A percentile compares a stretch with the other conserved stretches of the same genome.
Evolutionary conservation across 2,329 filamentous ascomycete species (phyloP).

Genomic region (Exophiala aquamarina): DNA sequence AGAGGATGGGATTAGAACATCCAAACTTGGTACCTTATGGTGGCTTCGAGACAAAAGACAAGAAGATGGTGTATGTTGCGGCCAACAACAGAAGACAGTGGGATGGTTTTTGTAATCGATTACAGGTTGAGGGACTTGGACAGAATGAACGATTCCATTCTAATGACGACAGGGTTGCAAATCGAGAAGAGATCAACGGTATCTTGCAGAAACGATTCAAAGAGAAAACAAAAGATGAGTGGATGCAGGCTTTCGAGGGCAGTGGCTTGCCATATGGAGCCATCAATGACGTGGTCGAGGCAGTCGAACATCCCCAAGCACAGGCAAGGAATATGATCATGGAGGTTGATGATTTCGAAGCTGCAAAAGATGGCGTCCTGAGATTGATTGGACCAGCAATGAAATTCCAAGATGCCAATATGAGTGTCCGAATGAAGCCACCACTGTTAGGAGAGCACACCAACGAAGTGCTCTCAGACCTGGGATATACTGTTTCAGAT

Average conservation of each 20-base stretch:
- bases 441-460: conserved; percentile 26
- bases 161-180: conserved; percentile 25
- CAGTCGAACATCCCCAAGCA: conserved; percentile 24
- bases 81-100: conserved; percentile 28
- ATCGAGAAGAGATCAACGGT: conserved; percentile 22
- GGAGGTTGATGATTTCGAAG: conserved; percentile 21
- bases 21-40: conserved; percentile 27
- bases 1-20: conserved; percentile 23
- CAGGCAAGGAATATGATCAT: conserved; percentile 25
- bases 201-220: conserved; percentile 20
- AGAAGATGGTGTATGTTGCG: conserved; percentile 24
- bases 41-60: conserved; percentile 21
- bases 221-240: conserved; percentile 22
- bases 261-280: conserved; percentile 27
- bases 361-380: conserved; percentile 24
- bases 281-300: conserved; percentile 27
- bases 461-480: conserved; percentile 17
- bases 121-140: conserved; percentile 16
- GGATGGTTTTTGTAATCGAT: conserved; percentile 22
- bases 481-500: conserved; percentile 21
- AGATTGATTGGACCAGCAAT: conserved; percentile 25
- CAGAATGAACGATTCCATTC: conserved; percentile 21
- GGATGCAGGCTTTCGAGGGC: conserved; percentile 23
- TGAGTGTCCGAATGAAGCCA: conserved; percentile 22
- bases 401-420: conserved; percentile 22